Base-by-base conservation (phyloP, 2,329 filamentous ascomycete species). In the Talaromyces sp. region DNA sequence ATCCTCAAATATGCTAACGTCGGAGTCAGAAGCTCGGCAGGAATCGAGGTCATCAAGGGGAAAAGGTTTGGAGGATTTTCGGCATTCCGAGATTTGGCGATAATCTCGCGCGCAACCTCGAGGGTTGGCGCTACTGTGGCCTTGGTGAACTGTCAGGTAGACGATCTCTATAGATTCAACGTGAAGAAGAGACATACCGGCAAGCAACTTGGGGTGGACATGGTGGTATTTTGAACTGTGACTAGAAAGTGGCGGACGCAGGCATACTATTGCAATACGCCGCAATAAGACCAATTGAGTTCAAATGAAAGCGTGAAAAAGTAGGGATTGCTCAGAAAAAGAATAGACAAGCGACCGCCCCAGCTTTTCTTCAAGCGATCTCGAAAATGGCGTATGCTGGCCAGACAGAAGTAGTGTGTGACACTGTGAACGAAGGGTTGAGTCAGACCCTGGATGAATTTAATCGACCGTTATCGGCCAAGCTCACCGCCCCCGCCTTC, bases 1-100 rank as follows among this genome's bases (percentile, higher is more conserved):
- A 97, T 82, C 76, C 97, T 97, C 64, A 99, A 83, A 75, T 97
- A 99, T 65, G 95, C 93, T 62, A 89, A 84, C n/a, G 91, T 93
- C 2, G 94, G 94, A 1, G 93, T 99, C 72, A 97, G 83, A 65
- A 97, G 87, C 74, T 97, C 93, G 66, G 93, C 93, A 5, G 91
- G 86, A 66, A 96, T 91, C 63, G 92, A 89, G 25, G 89, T 86
- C 74, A 87, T 91, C 41, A 96, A 74, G 1, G 91, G 91, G 8
- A 96, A 83, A 62, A 95, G 83, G 67, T 94, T 96, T 3, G 88
- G 87, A 58, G 84, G 77, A 64, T 83, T 82, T 56, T 79, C 70
- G 39, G 80, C 77, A 25, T 75, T 73, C 66, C 74, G 75, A 21
- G 80, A 78, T 56, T 78, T 75, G 46, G 77, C 71, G 63, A 88